Base-by-base conservation (phyloP, 148 eudicot genomes). In the Vaccinium myrtillus region DNA sequence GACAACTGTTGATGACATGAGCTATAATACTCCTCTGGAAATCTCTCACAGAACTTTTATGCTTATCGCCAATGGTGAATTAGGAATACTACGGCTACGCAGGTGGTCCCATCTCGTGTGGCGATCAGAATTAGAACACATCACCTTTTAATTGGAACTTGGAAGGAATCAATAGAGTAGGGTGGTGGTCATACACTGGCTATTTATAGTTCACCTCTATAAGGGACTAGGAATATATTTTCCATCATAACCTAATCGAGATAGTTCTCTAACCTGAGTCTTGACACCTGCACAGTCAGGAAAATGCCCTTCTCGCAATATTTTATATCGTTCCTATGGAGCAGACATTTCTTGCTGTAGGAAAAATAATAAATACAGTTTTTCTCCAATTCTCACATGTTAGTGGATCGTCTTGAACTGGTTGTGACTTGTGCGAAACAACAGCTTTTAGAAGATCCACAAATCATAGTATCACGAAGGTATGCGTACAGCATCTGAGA, bases 341-440 rank as follows among this genome's bases (percentile, higher is more conserved):
- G 7, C 32, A 12, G 55, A 36, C 5, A 18, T 39, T 80, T 80
- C 23, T 43, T 8, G 39, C 48, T 21, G 39, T 49, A 32, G 46
- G 55, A 61, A 80, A 23, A 36, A 61, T 61, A 80, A 61, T 2
- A 80, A n/a, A 80, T 80, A 25, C 74, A 43, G 23, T 80, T 80
- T 48, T n/a, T 65, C 36, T 27, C 49, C 74, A 25, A n/a, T 49
- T 65, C 56, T 48, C 23, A 15, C 5, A 49, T 27, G n/a, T 30
- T 61, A 49, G 18, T 67, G 75, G 76, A 9, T 55, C 50, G 13
- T 43, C 32, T 39, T 80, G 21, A 25, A 59, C 32, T 80, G 9
- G 54, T 61, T 43, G 23, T 58, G 32, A 30, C 32, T 36, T 2
- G 39, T 36, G 39, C 39, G 0, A 43, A 80, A 59, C 56, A 65